Base-by-base conservation (phyloP, 202 grass and related monocot genomes). In the Saccharum hybrid region DNA sequence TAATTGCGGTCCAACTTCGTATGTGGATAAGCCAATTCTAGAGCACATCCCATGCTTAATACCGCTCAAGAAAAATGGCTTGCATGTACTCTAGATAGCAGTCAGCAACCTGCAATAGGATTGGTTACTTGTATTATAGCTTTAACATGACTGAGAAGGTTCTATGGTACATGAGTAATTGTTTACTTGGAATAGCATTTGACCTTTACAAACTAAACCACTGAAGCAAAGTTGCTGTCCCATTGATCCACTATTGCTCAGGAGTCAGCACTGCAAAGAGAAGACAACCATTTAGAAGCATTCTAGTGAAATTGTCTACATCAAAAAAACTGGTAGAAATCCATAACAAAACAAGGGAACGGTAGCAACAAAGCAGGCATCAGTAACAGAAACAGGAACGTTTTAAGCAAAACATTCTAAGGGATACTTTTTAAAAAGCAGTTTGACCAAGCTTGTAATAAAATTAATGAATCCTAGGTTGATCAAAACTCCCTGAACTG, bases 201-300 rank as follows among this genome's bases (percentile, higher is more conserved):
- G 49, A 78, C 86, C 89, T 88, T 88, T 68, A 91, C 77, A 73
- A 78, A 78, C 72, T 60, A 72, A 74, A 85, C 0, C 59, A 41
- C 26, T 75, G 74, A 38, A 82, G 43, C 77, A 63, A 84, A 59
- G 82, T 30, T 87, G 84, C 84, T 80, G 80, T 76, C 63, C 41
- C 63, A 19, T 62, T 71, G 67, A 86, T 71, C 80, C 75, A 67
- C 82, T 90, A 90, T 81, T 86, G 73, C 43, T 88, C 78, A 63
- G 85, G 85, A 57, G 85, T 88, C 83, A 93, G 70, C 54, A 93
- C 91, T 93, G 85, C 85, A 93, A 85, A 2, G 65, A 79, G 0
- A 72, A 66, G 18, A 65, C 15, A 45, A 7, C 14, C 48, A 37
- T 85, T 37, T 66, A 92, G 31, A 49, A 76, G 72, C 23, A 57